Evolutionary conservation across 306 rosid species (phyloP), one percentile per base, ranked within the genome.

Genomic region (Ziziphus jujuba): DNA sequence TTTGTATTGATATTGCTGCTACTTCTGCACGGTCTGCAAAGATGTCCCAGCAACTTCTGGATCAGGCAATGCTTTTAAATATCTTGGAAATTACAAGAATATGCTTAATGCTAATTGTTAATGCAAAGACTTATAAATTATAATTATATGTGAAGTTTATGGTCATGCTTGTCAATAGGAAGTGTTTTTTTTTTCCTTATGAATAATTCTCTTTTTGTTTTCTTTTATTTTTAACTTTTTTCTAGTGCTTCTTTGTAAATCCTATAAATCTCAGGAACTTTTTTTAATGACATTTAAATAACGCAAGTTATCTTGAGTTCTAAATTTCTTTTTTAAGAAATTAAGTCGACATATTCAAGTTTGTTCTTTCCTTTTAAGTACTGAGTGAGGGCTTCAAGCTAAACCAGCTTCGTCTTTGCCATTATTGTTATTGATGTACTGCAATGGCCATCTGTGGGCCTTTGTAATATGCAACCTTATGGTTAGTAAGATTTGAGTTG

Each of bases 1-100:
- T 93, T 70, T 93, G 93, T 74, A 84, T 90, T 61, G 98, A 93
- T 64, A 86, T 86, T 73, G 98, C 98, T 54, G 84, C 96, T 68
- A 90, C 98, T 78, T 90, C 98, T 66, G 93, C 96, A 11, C 81
- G 80, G 83, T 83, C 91, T 63, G 87, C 91, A 79, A 72, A 81
- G 77, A 88, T 90, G 84, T 90, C 98, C 61, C 89, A 79, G 67
- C 90, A 88, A 73, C 95, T 93, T 79, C 77, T 93, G 78, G 71
- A 88, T 81, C 96, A 93, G 98, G 98, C 80, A 84, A 80, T 71
- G 56, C 80, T 67, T 65, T 81, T 69, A 50, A 50, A 20, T 16
- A 50, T 10, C 2, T 40, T 10, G 45, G 12, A 7, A 40, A 9
- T 40, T 40, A 38, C 44, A 10, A 40, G 10, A 40, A 40, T 40